Evolutionary conservation across 768 basidiomycete genomes (phyloP).

Genomic region (Termitomyces heimii): DNA sequence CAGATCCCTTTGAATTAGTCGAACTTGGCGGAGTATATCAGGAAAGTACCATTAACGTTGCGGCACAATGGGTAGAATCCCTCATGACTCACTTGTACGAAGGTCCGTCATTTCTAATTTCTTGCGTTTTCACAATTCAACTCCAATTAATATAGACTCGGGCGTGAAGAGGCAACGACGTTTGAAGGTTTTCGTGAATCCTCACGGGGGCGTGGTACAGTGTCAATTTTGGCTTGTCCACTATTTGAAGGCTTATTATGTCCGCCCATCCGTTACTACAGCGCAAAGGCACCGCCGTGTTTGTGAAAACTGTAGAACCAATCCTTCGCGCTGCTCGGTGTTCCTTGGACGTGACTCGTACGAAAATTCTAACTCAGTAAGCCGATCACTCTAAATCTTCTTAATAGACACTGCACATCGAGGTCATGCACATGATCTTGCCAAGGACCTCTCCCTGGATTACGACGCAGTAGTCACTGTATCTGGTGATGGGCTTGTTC

Average conservation of each 20-base stretch:
- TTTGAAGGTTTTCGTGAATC: slow-evolving; percentile 74
- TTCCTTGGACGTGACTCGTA: slow-evolving; percentile 55
- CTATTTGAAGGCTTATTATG: neutral
- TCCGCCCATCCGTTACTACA: slow-evolving; percentile 19
- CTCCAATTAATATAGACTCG: slow-evolving; percentile 18
- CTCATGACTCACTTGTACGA: slow-evolving; percentile 58
- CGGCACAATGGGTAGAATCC: slow-evolving; percentile 46
- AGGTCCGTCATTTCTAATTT: slow-evolving; percentile 33
- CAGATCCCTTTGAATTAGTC: slow-evolving; percentile 30
- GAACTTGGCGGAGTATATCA: slow-evolving; percentile 37
- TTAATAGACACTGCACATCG: slow-evolving; percentile 52
- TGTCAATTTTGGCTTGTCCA: neutral
- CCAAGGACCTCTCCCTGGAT: slow-evolving; percentile 45
- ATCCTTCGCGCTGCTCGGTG: slow-evolving; percentile 67
- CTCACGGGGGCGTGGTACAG: slow-evolving; percentile 73
- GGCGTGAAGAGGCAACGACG: slow-evolving; percentile 50
- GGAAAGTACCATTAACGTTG: slow-evolving; percentile 25
- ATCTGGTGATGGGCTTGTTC: slow-evolving; percentile 80
- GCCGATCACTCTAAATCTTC: neutral
- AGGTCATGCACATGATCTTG: slow-evolving; percentile 65
- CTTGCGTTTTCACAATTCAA: neutral
- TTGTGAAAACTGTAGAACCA: slow-evolving; percentile 57
- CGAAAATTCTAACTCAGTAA: slow-evolving; percentile 15
- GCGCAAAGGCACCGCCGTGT: slow-evolving; percentile 58
- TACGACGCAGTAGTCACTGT: slow-evolving; percentile 72